These are phyloP conservation scores for Sporothrix phasma DNA, from an alignment of 2,329 filamentous ascomycete species.

Conservation along the genomic window DNA sequence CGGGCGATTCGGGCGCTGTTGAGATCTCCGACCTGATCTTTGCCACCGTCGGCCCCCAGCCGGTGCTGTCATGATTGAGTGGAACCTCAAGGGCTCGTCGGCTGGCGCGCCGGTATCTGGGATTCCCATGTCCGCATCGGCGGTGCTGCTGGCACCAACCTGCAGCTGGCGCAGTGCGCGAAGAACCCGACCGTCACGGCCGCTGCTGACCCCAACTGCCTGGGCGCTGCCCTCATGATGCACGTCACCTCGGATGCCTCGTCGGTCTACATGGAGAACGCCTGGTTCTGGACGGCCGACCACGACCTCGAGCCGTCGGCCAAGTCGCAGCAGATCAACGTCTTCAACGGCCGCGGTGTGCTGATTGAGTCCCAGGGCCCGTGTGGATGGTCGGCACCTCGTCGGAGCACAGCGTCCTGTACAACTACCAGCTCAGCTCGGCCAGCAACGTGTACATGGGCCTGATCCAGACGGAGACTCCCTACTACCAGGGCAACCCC, in stretches of 20 bases:
- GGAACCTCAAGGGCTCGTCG: constrained; percentile 64
- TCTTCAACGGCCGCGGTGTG: constrained; percentile 82
- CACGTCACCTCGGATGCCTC: constrained; percentile 54
- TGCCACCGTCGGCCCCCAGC: constrained; percentile 69
- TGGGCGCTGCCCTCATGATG: constrained; percentile 62
- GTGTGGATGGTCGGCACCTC: constrained; percentile 74
- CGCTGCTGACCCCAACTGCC: constrained; percentile 50
- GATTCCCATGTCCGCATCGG: constrained; percentile 94
- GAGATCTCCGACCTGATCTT: constrained; percentile 86
- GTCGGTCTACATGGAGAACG: constrained; percentile 71
- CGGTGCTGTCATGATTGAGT: constrained; percentile 83
- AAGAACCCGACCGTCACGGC: constrained; percentile 56
- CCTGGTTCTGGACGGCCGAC: constrained; percentile 83
- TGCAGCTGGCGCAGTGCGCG: constrained; percentile 69
- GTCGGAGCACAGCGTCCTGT: constrained; percentile 56
- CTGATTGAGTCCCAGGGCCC: constrained; percentile 65
- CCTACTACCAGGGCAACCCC: constrained; percentile 79
- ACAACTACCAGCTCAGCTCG: constrained; percentile 77
- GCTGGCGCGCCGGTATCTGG: constrained; percentile 76
- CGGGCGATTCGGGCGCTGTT: constrained; percentile 66
- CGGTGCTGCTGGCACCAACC: constrained; percentile 70
- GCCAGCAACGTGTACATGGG: constrained; percentile 74
- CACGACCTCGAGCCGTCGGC: constrained; percentile 72
- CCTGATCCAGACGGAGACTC: constrained; percentile 81
- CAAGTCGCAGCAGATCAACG: constrained; percentile 62